Percentiles rank a stretch among this genome's conserved stretches.
Evolutionary conservation across 345 rosid species (phyloP).

Genomic region (Linum trigynum): DNA sequence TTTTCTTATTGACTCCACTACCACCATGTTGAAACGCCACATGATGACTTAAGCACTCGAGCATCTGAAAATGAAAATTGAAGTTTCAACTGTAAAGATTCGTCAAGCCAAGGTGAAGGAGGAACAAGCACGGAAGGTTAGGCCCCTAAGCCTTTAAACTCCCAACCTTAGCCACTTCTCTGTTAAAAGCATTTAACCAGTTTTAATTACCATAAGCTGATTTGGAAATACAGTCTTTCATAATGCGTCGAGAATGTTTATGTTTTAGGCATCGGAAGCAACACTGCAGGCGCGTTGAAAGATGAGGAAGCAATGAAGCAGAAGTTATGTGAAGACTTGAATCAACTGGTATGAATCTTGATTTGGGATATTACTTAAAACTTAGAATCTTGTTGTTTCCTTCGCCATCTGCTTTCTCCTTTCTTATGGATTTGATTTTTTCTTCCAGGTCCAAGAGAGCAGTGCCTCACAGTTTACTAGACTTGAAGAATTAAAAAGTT

Average conservation of each 20-base stretch:
- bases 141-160: slow-evolving; percentile 10
- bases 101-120: slow-evolving; percentile 63
- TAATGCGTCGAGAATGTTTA: too few relatives aligned
- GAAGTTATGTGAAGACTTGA: slow-evolving; percentile 74
- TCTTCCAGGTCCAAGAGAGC: slow-evolving; percentile 62
- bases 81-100: slow-evolving; percentile 59
- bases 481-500: slow-evolving; percentile 71
- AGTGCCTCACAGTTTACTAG: slow-evolving; percentile 58
- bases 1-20: slow-evolving; percentile 10
- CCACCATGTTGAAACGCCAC: slow-evolving; percentile 14
- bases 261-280: slow-evolving; percentile 54
- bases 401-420: neutral
- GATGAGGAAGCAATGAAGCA: slow-evolving; percentile 79
- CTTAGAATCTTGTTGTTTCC: neutral
- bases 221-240: too few relatives aligned
- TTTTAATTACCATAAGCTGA: too few relatives aligned
- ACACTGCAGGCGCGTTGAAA: slow-evolving; percentile 48
- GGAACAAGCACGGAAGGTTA: slow-evolving; percentile 74
- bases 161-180: neutral
- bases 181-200: too few relatives aligned
- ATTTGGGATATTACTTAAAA: neutral
- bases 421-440: slow-evolving; percentile 10
- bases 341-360: slow-evolving; percentile 46
- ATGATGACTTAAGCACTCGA: slow-evolving; percentile 47
- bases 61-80: slow-evolving; percentile 82